Evolutionary conservation across 2,329 filamentous ascomycete genomes (phyloP), one percentile per base, ranked within the genome.

Genomic region (Lasiodiplodia sp.): DNA sequence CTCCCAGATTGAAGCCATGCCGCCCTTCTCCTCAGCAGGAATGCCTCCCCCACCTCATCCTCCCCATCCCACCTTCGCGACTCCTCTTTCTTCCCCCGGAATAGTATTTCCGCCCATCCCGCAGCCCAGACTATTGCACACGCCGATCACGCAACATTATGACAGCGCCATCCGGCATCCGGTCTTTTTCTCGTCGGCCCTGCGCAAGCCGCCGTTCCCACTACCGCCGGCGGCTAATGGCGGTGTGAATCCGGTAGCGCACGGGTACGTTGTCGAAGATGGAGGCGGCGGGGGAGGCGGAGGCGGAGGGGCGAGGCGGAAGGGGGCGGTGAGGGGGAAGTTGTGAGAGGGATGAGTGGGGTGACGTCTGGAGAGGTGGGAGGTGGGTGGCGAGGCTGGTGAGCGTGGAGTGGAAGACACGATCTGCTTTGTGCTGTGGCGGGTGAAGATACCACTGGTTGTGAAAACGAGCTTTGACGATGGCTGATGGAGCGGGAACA

Each of bases 141-240:
- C 28, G 25, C 58, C 58, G 25, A 44, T 63, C 18, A 51, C 58
- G 18, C 69, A 40, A 62, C 56, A 77, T 5, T 86, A 85, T 75
- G 85, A 91, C 76, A 82, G 87, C 11, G 87, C 91, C 1, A 84
- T 83, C 49, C 82, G 87, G 31, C 92, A 94, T 72, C 92, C 92
- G 0, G 91, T 93, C 1, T 94, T 94, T 80, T 93, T 94, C 80
- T 91, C 91, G 0, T 83, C 87, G 37, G 84, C 84, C 64, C 80
- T 92, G 63, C 86, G 86, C 69, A 87, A 85, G 73, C 83, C 86
- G 2, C 86, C 88, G 5, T 81, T 84, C 25, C 75, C 81, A 0
- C 73, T 83, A 69, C 80, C 79, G 14, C 10, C 31, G 8, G 55
- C 56, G 16, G 44, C 28, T 28, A 53, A 25, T 28, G 58, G 37